Conservation (phyloP, 257 asterid genomes). For the Schizonepeta tenuifolia region DNA sequence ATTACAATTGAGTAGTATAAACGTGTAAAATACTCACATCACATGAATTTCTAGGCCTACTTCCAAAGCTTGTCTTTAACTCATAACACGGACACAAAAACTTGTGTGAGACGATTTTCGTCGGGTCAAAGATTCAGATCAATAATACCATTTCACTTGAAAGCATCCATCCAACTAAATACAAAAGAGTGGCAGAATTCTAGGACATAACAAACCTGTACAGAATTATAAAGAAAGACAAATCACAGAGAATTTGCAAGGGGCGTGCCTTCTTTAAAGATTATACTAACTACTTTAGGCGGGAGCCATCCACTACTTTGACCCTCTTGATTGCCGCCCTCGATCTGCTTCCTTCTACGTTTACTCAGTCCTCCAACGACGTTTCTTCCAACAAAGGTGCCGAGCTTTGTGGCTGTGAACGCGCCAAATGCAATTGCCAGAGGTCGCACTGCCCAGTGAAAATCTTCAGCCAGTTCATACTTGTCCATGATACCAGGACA, state of each 20-base stretch:
- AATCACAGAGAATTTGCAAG: slow-evolving; percentile 21
- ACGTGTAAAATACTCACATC: too few relatives aligned
- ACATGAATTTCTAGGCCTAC: too few relatives aligned
- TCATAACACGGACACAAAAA: too few relatives aligned
- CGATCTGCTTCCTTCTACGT: slow-evolving; percentile 27
- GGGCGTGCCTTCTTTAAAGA: slow-evolving; percentile 37
- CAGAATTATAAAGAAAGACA: background rate
- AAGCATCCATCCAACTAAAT: slow-evolving; percentile 1
- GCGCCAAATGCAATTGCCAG: slow-evolving; percentile 42
- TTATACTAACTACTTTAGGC: slow-evolving; percentile 36
- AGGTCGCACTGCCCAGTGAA: slow-evolving; percentile 71
- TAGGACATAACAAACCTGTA: slow-evolving; percentile 12
- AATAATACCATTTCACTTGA: background rate
- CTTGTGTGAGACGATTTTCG: too few relatives aligned
- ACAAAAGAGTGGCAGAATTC: slow-evolving; percentile 9
- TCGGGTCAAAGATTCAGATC: too few relatives aligned
- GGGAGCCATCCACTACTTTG: slow-evolving; percentile 37
- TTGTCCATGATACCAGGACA: slow-evolving; percentile 60
- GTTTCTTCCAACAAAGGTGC: slow-evolving; percentile 47
- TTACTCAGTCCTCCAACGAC: slow-evolving; percentile 2
- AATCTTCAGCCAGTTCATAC: slow-evolving; percentile 64
- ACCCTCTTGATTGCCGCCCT: slow-evolving; percentile 12
- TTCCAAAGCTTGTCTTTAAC: too few relatives aligned
- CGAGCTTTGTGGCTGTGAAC: slow-evolving; percentile 46
- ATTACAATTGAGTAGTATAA: too few relatives aligned